Base-by-base conservation (phyloP, 2,329 filamentous ascomycete species). In the Ophiostoma montium region DNA sequence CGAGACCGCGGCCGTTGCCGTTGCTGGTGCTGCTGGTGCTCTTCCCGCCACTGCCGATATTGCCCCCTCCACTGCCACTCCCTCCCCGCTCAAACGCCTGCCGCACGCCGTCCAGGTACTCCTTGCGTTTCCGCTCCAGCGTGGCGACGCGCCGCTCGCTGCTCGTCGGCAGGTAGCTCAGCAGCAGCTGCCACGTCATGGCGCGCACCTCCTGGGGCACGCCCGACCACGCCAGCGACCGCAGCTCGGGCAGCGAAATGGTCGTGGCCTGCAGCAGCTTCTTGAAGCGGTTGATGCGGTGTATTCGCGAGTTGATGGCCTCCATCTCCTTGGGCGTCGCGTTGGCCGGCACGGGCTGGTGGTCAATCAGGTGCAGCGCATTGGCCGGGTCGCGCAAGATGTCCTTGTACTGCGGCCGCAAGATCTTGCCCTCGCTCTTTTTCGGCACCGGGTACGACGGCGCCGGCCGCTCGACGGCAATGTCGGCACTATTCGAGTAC, bases 231-330 rank as follows among this genome's bases (percentile, higher is more conserved):
- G 92, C 88, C 31, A 88, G 72, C 51, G 87, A 75, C 54, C 92
- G 78, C 21, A 98, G 72, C 48, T 96, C 90, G 16, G 83, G 71
- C 2, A 96, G 67, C 2, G 87, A 82, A 58, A 98, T 92, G 1
- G 86, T 88, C 36, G 86, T 95, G 19, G 90, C 80, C 67, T 98
- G 92, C 7, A 98, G 72, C 47, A 98, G 86, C 58, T 84, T 84
- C 66, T 98, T 98, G 69, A 98, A 98, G 62, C 96, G 96, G 68
- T 98, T 95, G 63, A 98, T 98, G 54, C 92, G 82, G 7, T 86
- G 84, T 58, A 95, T 92, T 52, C 87, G 80, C 41, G 89, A 84
- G 50, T 85, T 89, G 61, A 94, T 82, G 12, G 82, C 83, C 61
- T 96, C 90, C 16, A 82, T 71, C 61, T 95, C 87, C 62, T 94